Evolutionary conservation across 768 basidiomycete genomes (phyloP).

Genomic region (Cantharellus cinnabarinus): DNA sequence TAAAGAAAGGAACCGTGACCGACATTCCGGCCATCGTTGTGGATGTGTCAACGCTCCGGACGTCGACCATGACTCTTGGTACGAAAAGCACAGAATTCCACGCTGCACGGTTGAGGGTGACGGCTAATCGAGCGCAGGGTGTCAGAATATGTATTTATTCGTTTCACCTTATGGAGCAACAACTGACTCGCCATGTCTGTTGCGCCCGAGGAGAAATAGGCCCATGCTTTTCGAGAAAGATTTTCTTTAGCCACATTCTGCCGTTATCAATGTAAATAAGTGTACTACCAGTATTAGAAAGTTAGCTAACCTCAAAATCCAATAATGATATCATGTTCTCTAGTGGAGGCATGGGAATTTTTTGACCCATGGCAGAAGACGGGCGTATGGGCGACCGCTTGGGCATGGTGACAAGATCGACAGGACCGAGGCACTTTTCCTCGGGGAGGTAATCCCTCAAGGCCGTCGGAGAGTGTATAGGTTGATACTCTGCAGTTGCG

Average conservation of each 20-base stretch:
- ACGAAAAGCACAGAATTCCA: slow-evolving; percentile 14
- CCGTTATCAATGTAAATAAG: background rate
- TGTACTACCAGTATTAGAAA: background rate
- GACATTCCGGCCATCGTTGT: slow-evolving; percentile 18
- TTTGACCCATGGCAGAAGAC: background rate
- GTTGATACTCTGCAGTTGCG: slow-evolving; percentile 44
- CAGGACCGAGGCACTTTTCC: slow-evolving; percentile 50
- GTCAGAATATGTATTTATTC: background rate
- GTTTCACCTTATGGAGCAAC: background rate
- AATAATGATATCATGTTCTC: background rate
- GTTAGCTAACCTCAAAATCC: slow-evolving; percentile 1
- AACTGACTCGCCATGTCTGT: background rate
- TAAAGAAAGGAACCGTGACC: slow-evolving; percentile 18
- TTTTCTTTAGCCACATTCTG: background rate
- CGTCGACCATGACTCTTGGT: slow-evolving; percentile 17
- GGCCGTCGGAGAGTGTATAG: slow-evolving; percentile 71
- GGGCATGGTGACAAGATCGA: slow-evolving; percentile 21
- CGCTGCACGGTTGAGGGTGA: background rate
- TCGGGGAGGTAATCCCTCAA: slow-evolving; percentile 48
- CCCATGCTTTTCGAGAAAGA: background rate
- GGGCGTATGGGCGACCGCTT: background rate
- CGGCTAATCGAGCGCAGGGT: background rate
- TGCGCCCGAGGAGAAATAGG: slow-evolving; percentile 1
- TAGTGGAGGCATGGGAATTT: background rate
- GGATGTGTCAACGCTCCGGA: slow-evolving; percentile 15